Evolutionary conservation across 23 red algal species (phyloP), one percentile per base, ranked within the genome.

Genomic region (Agarophyton chilense): DNA sequence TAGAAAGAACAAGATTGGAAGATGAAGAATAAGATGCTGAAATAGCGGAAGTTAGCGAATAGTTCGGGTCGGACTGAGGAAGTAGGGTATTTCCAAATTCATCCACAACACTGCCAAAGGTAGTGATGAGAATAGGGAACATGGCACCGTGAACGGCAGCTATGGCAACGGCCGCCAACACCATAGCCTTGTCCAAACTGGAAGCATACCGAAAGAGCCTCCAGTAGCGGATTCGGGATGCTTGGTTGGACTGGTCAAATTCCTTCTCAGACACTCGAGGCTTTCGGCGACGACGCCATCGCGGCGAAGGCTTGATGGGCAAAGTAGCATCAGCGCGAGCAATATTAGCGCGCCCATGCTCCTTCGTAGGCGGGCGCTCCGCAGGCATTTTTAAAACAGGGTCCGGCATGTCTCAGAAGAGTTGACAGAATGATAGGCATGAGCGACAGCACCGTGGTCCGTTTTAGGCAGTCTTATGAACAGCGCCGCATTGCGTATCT

Each of bases 91-190:
- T 16, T 2, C 60, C 45, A 72, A 86, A 72, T 38, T 86, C 62
- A 51, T 86, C 82, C 8, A 94, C 51, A 50, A 94, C 93, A 33
- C 52, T 52, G 18, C 95, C 95, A 72, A 94, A 94, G 32, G 93
- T 75, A 18, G 90, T 91, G 18, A 90, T 84, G 77, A 94, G 93
- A 35, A 82, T 61, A 19, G 95, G 95, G 25, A 94, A 86, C 68
- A 92, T 74, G 45, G 80, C 84, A 21, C 95, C 95, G 43, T 98
- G 87, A 66, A 65, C 31, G 28, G 91, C 74, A 10, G 91, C 79
- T 24, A 83, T 75, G 25, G 94, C 12, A 1, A 89, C 50, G n/a
- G 90, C 82, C 5, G 67, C 21, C 66, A 38, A 14, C 28, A 84
- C 44, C 90, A 84, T 67, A 2, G 52, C 38, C 55, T 78, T 84